Evolutionary conservation across 2,329 filamentous ascomycete genomes (phyloP).

Genomic region (Botrytis paeoniae): DNA sequence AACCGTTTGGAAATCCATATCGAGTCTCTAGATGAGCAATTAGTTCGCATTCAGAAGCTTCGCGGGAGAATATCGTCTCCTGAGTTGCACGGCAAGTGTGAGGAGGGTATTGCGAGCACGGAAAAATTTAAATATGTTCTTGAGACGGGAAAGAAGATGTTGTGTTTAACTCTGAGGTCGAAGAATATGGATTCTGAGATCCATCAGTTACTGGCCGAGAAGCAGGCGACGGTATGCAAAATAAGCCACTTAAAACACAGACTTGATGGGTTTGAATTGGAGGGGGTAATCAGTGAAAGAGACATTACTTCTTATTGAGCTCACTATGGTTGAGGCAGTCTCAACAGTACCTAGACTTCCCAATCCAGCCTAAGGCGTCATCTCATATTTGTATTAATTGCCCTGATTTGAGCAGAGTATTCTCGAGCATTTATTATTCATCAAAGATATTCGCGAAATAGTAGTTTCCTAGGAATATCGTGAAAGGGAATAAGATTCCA

Average conservation of each 20-base stretch:
- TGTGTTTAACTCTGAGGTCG: neutral
- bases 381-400: neutral
- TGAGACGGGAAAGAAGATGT: neutral
- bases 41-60: neutral
- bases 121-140: neutral
- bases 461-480: neutral
- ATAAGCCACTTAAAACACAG: neutral
- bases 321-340: neutral
- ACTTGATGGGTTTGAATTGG: neutral
- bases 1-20: neutral
- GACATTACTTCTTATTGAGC: neutral
- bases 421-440: neutral
- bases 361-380: neutral
- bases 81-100: neutral
- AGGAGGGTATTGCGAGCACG: neutral
- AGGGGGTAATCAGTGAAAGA: neutral
- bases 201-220: neutral
- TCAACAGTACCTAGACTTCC: neutral
- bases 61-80: neutral
- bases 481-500: neutral
- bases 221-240: neutral
- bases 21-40: neutral
- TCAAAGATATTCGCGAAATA: neutral
- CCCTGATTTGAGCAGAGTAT: neutral
- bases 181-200: neutral